Base-by-base conservation (phyloP, 805 yeast genomes). In the Ogataea thermomethanolica region DNA sequence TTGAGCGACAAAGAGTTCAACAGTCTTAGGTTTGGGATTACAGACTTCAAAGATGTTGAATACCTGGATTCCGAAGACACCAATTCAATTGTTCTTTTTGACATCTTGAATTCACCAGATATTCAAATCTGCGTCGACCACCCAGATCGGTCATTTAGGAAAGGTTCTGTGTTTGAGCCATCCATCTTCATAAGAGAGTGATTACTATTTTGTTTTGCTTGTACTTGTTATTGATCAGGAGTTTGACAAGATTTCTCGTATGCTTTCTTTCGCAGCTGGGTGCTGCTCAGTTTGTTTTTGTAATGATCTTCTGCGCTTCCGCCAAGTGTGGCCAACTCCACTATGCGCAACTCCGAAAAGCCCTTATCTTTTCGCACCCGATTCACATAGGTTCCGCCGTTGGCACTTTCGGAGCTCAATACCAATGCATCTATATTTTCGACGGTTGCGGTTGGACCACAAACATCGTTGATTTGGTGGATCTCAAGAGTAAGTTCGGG, bases 381-480 rank as follows among this genome's bases (percentile, higher is more conserved):
- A 55, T 95, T 93, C 31, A 93, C 82, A 41, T 69, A 68, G 0
- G 66, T 74, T 0, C 86, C 98, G 2, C 98, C 98, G 8, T 70
- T 58, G 0, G 70, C 62, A 0, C 97, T 83, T 54, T 93, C 99
- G 31, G 77, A 70, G 49, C 95, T 86, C 3, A 93, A 78, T 0
- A 91, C 79, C 29, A 93, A 69, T 0, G 89, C 83, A 49, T 90
- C 85, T 28, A 93, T 86, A 35, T 79, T 81, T 10, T 71, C 70
- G 2, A 84, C 71, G 9, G 74, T 71, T 0, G 88, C 95, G 0
- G 99, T 89, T 4, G 98, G 99, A 0, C 99, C 99, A 63, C 95
- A 89, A 0, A 90, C 74, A 58, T 93, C 98, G 44, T 79, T 73
- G 33, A 93, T 80, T 48, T 82, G 78, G 36, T 73, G 74, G 2